These are phyloP conservation scores for Dryadomyces sulphureus DNA, from an alignment of 2,329 filamentous ascomycete genomes.

Conservation along the genomic window DNA sequence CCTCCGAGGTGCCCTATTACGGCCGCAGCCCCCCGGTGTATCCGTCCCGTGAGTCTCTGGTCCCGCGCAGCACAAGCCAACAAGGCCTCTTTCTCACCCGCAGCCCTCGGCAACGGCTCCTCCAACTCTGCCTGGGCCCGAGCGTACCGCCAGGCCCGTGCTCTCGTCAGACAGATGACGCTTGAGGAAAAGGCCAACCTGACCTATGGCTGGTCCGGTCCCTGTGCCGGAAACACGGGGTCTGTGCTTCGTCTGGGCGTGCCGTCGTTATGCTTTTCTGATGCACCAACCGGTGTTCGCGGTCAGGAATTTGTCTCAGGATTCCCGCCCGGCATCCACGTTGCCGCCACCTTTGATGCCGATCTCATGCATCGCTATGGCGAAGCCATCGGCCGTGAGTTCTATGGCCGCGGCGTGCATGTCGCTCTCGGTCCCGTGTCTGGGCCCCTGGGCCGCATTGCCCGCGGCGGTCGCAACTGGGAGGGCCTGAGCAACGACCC, in stretches of 20 bases:
- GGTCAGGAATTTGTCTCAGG: slow-evolving; percentile 20
- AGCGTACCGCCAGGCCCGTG: slow-evolving; percentile 20
- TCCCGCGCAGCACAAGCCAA: too few relatives aligned
- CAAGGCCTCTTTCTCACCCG: background rate
- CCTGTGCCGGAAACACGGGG: slow-evolving; percentile 18
- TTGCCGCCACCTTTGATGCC: slow-evolving; percentile 57
- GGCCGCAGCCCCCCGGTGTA: slow-evolving; percentile 20
- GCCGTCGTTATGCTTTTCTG: slow-evolving; percentile 28
- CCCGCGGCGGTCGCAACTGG: slow-evolving; percentile 49
- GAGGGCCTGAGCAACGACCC: slow-evolving; percentile 27
- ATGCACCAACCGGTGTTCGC: slow-evolving; percentile 22
- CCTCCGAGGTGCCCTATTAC: slow-evolving; percentile 18
- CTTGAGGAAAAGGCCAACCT: slow-evolving; percentile 24
- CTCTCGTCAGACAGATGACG: slow-evolving; percentile 22
- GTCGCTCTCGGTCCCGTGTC: slow-evolving; percentile 44
- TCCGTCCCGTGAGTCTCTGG: slow-evolving; percentile 14
- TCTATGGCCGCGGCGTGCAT: slow-evolving; percentile 53
- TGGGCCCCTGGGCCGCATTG: slow-evolving; percentile 48
- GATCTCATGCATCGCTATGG: slow-evolving; percentile 51
- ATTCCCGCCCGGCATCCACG: slow-evolving; percentile 55
- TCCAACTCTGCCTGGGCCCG: slow-evolving; percentile 17
- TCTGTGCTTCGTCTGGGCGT: slow-evolving; percentile 23
- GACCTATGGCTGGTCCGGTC: slow-evolving; percentile 20
- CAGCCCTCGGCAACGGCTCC: slow-evolving; percentile 16
- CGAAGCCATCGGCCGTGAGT: slow-evolving; percentile 52